These are phyloP conservation scores for Sungouiozyma ichnusensis DNA, from an alignment of 805 yeast species.

Conservation along the genomic window DNA sequence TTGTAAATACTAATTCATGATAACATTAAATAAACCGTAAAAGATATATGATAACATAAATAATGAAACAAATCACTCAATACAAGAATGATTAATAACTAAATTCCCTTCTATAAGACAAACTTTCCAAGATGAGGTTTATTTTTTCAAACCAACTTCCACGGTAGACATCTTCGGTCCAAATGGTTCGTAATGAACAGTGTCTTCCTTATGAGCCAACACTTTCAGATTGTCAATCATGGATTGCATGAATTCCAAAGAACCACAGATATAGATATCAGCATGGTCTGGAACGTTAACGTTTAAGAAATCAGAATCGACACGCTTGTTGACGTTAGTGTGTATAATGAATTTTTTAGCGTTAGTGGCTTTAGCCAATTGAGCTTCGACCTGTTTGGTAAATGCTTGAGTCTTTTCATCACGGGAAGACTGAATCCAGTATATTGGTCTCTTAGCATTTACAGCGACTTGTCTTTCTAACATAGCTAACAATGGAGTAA, in stretches of 20 bases:
- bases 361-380: slow-evolving; percentile 10
- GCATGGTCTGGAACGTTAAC: slow-evolving; percentile 19
- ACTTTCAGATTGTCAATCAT: slow-evolving; percentile 16
- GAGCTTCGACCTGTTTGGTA: slow-evolving; percentile 15
- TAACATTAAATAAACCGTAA: neutral
- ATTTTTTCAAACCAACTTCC: slow-evolving; percentile 7
- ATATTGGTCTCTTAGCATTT: slow-evolving; percentile 23
- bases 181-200: slow-evolving; percentile 27
- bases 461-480: slow-evolving; percentile 28
- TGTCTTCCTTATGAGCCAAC: slow-evolving; percentile 16
- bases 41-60: neutral
- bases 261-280: slow-evolving; percentile 27
- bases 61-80: neutral
- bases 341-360: slow-evolving; percentile 12
- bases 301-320: slow-evolving; percentile 16
- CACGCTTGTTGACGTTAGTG: slow-evolving; percentile 19
- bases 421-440: slow-evolving; percentile 25
- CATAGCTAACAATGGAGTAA: slow-evolving; percentile 53
- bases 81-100: neutral
- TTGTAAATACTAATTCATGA: neutral
- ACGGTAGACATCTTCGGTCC: slow-evolving; percentile 29
- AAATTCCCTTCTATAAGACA: neutral
- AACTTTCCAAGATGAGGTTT: neutral
- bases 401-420: slow-evolving; percentile 19
- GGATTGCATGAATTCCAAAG: slow-evolving; percentile 21